Percentiles rank a stretch among this genome's conserved stretches.
These are phyloP conservation scores for Geotrichum citri-aurantii DNA, from an alignment of 1,139 yeast genomes.

Conservation along the genomic window DNA sequence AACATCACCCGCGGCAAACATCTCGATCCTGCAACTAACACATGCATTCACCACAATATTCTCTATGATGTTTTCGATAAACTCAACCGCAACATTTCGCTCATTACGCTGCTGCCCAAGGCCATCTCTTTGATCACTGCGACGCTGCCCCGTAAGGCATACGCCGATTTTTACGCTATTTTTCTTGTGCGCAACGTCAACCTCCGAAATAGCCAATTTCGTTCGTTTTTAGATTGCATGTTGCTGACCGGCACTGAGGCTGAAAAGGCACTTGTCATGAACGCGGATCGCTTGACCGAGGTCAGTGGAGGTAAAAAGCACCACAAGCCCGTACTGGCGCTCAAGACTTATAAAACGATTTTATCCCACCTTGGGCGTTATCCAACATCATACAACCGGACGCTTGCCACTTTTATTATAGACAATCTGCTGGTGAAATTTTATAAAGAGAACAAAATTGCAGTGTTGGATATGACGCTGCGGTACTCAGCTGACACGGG, in stretches of 20 bases:
- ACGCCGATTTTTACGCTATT: constrained; percentile 23
- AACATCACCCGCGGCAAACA: neutral
- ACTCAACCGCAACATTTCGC: constrained; percentile 15
- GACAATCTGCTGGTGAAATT: constrained; percentile 19
- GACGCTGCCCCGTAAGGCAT: constrained; percentile 21
- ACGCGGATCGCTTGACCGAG: constrained; percentile 21
- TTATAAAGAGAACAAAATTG: constrained; percentile 17
- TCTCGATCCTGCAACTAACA: neutral
- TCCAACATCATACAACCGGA: neutral
- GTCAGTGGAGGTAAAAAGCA: constrained; percentile 5
- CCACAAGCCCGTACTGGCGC: constrained; percentile 6
- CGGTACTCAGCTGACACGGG: constrained; percentile 25
- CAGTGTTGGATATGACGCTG: constrained; percentile 20
- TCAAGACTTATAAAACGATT: constrained; percentile 5
- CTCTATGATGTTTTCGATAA: constrained; percentile 20
- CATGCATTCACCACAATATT: constrained; percentile 19
- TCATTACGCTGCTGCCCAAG: constrained; percentile 20
- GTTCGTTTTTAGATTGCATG: constrained; percentile 16
- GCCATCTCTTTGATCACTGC: constrained; percentile 20
- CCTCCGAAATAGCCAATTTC: constrained; percentile 14
- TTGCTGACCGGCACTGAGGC: constrained; percentile 22
- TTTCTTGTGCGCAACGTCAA: constrained; percentile 22
- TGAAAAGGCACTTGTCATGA: constrained; percentile 21
- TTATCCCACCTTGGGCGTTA: constrained; percentile 9
- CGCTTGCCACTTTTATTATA: constrained; percentile 17